Evolutionary conservation across 129 eudicot genomes (phyloP).

Genomic region (Gnaphalium uliginosum): DNA sequence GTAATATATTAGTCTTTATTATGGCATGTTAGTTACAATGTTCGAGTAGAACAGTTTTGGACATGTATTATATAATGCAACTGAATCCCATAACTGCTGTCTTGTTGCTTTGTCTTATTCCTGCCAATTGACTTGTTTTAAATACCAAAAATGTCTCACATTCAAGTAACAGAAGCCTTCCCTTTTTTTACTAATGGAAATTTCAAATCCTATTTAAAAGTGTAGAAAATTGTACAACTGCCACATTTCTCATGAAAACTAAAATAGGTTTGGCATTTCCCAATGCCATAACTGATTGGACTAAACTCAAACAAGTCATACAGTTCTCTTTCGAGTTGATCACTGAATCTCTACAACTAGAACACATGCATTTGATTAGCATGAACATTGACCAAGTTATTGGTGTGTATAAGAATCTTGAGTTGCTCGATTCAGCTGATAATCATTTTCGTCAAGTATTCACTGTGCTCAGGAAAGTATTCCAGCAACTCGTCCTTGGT

Average conservation of each 20-base stretch:
- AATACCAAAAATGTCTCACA: neutral
- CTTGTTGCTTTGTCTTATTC: neutral
- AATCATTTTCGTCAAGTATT: conserved; percentile 75
- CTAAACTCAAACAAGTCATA: conserved; percentile 5
- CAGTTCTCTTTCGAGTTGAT: neutral
- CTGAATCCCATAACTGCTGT: neutral
- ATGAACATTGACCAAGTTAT: conserved; percentile 21
- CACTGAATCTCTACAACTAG: conserved; percentile 9
- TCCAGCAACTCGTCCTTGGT: conserved; percentile 85
- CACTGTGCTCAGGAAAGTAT: conserved; percentile 81
- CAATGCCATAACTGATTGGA: neutral
- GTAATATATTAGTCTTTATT: neutral
- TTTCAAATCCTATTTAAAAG: neutral
- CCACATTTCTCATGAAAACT: conserved; percentile 16
- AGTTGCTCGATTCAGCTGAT: conserved; percentile 48
- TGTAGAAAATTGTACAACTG: neutral
- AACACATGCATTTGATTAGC: conserved; percentile 15
- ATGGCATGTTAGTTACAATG: neutral
- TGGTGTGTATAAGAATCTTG: conserved; percentile 5
- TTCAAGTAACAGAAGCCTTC: neutral
- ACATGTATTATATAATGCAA: neutral
- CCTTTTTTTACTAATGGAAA: neutral
- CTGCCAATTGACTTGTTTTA: too few species aligned
- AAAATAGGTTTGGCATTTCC: neutral
- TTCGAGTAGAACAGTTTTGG: neutral